Evolutionary conservation across 2,329 filamentous ascomycete species (phyloP), one percentile per base, ranked within the genome.

Genomic region (Aureobasidium sp.): DNA sequence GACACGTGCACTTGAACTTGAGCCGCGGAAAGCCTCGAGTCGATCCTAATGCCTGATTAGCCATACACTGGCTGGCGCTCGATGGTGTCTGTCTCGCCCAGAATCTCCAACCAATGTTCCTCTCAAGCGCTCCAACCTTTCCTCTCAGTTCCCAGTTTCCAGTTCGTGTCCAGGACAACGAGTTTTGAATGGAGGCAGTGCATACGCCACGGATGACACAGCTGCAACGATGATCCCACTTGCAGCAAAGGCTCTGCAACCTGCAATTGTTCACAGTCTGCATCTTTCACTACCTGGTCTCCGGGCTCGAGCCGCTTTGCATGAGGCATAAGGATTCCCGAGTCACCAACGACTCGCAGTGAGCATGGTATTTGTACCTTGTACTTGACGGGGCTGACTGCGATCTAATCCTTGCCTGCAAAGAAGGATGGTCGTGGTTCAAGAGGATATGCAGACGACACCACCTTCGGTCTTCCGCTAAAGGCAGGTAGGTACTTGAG

Each of bases 81-180:
- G 53, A 57, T 29, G 53, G 53, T 57, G 25, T 34, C 37, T 44
- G 36, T 57, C 41, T 45, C 53, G 20, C 53, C 53, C 39, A 45
- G 20, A 36, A n/a, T 36, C 53, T 36, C 15, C 29, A 6, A 25
- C 20, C n/a, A 22, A 41, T 31, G 36, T 45, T 34, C n/a, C 22
- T 39, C 29, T 45, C 27, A 45, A 45, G 41, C n/a, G 29, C 53
- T 29, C 15, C 17, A 27, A 20, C 22, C 41, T 11, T n/a, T 27
- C 36, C n/a, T 9, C n/a, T 22, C 25, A 45, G 17, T 5, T 25
- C 45, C 52, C 27, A 12, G 17, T 5, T 25, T 44, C 52, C 27
- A 12, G 12, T 45, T 45, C 53, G 53, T 57, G 53, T 44, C 53
- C 53, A 45, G 39, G 53, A 45, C 53, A 57, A 57, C 53, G 20